Evolutionary conservation across 306 rosid species (phyloP), one percentile per base, ranked within the genome.

Genomic region (Cucurbita ficifolia): DNA sequence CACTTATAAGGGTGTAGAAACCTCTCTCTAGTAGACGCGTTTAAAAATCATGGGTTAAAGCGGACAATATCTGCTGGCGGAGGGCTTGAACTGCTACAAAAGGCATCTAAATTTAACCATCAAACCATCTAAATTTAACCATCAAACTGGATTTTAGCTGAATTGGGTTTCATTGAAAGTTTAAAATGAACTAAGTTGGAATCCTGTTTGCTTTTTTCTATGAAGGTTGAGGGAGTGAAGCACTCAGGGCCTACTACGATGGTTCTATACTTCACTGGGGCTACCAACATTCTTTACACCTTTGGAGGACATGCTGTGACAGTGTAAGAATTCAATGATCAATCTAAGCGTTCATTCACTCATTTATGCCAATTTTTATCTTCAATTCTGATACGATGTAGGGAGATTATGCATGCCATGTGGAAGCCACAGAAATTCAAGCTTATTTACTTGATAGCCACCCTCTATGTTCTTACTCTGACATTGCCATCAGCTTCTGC

Each of bases 361-460:
- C 57, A 69, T 29, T 70, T 70, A 7, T 16, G 36, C 59, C 75
- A 79, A 69, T 22, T 48, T 29, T 33, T 46, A 5, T 62, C 12
- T 39, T 62, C 48, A 61, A 61, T 46, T 5, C 48, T 68, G 29
- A 59, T 29, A 48, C 62, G 60, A 58, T 14, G 84, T 54, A 94
- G 99, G 85, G 97, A 94, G 83, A 89, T 94, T 14, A 94, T 94
- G 99, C 97, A 94, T 86, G 99, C 99, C 40, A 94, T 94, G 97
- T 94, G 99, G 99, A 94, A 94, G 83, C 99, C 99, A 76, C 99
- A 87, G 79, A 94, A 94, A 68, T 94, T 91, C 83, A 94, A 94
- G 88, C 22, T 85, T 54, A 94, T 94, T 81, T 94, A 94, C 85
- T 83, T 94, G 78, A 81, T 86, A 4, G 99, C 99, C 62, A 94